A percentile compares a stretch with the other conserved stretches of the same genome.
phyloP scores from a whole-genome alignment of 306 rosid species.

The Cercis canadensis region DNA sequence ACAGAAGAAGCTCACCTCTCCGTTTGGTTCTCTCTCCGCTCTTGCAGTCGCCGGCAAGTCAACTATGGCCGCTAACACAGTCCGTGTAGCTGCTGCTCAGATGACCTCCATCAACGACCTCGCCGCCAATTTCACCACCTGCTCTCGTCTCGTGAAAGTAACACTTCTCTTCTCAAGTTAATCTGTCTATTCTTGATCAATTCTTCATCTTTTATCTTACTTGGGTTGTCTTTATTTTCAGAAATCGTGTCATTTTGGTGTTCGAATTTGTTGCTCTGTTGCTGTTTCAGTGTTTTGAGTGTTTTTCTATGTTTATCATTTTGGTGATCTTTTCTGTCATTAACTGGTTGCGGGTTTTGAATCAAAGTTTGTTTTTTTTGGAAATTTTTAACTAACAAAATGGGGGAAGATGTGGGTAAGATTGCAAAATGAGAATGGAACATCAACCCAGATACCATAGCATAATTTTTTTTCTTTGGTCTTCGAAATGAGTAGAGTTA shows the following conservation, averaged over 20 bases:
- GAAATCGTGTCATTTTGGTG: neutral
- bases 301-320: neutral
- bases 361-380: neutral
- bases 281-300: neutral
- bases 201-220: slow-evolving; percentile 5
- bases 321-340: neutral
- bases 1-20: too few relatives aligned
- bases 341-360: neutral
- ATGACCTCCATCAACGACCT: slow-evolving; percentile 89
- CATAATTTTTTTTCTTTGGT: neutral
- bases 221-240: neutral
- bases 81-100: slow-evolving; percentile 94
- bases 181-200: neutral
- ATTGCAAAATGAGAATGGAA: slow-evolving; percentile 1
- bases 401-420: too few relatives aligned
- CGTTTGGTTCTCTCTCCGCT: neutral
- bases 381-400: too few relatives aligned
- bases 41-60: slow-evolving; percentile 37
- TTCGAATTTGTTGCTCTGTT: neutral
- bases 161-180: neutral
- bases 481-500: neutral
- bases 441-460: neutral
- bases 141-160: slow-evolving; percentile 82
- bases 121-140: slow-evolving; percentile 73
- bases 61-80: slow-evolving; percentile 67